Percentiles rank a stretch among this genome's conserved stretches.
Evolutionary conservation across 164 flowering plant genomes (phyloP).

Genomic region (Vitis rotundifolia): DNA sequence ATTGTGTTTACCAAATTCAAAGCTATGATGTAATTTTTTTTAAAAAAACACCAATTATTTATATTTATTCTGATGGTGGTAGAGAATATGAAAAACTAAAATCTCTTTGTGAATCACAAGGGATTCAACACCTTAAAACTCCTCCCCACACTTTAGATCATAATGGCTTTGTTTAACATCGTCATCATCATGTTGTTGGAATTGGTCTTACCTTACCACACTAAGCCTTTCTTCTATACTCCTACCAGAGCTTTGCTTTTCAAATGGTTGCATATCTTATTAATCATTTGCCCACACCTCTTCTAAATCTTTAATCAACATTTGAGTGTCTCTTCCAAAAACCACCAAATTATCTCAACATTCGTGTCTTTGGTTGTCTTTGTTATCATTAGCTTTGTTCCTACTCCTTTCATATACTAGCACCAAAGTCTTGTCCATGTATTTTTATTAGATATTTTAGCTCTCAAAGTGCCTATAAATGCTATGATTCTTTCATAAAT

Average conservation of each 20-base stretch:
- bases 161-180: background rate
- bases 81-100: too few relatives aligned
- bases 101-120: too few relatives aligned
- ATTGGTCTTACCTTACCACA: too few relatives aligned
- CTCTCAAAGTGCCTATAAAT: too few relatives aligned
- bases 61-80: background rate
- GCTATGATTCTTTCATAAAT: too few relatives aligned
- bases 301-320: background rate
- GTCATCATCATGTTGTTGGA: background rate
- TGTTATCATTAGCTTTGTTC: background rate
- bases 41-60: background rate
- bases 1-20: conserved; percentile 1
- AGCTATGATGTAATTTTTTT: background rate
- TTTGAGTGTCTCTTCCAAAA: conserved; percentile 1
- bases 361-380: background rate
- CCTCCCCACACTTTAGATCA: background rate
- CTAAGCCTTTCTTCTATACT: too few relatives aligned
- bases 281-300: background rate
- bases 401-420: background rate
- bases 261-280: background rate
- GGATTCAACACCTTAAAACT: too few relatives aligned
- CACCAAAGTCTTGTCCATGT: background rate
- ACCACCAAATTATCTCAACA: background rate
- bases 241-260: background rate
- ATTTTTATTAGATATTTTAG: background rate